Evolutionary conservation across 225 moss, liverwort and hornwort genomes (phyloP), one percentile per base, ranked within the genome.

Genomic region (Asterella californica): DNA sequence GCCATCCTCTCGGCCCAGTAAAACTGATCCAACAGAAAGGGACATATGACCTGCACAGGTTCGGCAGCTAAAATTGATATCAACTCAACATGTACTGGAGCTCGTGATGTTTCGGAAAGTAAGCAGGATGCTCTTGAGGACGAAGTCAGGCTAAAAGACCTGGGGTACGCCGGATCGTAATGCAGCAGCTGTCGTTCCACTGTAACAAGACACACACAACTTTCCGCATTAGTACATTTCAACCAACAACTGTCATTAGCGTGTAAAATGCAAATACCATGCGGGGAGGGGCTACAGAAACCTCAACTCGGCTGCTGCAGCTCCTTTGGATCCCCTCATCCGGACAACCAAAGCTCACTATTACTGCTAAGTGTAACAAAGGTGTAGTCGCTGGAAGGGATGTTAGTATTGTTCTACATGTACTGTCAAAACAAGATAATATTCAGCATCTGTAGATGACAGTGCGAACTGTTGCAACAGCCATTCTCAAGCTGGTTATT

Each of bases 1-100:
- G 89, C 76, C 96, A 97, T 94, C 72, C 96, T 91, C 30, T 93
- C 94, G 32, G 94, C 96, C 96, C 94, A 97, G 70, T 97, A 97
- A 80, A 93, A 94, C 75, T 97, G 94, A 78, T 97, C 96, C 76
- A 93, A 70, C 54, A 94, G 78, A 72, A 94, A 97, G 1, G 96
- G 94, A 82, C 96, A 97, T 29, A 94, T 91, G 37, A 97, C 83
- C 88, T 89, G 88, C 61, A 59, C 6, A 79, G 27, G 18, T 25
- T 53, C 18, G n/a, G 27, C 36, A 19, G 5, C 52, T 17, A 30
- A 15, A 33, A 32, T 27, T 65, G 9, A 59, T 10, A 67, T 34
- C 27, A 29, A 9, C 61, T 12, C 9, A 62, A 24, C 61, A 68
- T 27, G 67, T 30, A 29, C 2, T 22, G n/a, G 34, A 24, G 57